Conservation (phyloP, 2,329 filamentous ascomycete genomes). For the Periconia macrospinosa region DNA sequence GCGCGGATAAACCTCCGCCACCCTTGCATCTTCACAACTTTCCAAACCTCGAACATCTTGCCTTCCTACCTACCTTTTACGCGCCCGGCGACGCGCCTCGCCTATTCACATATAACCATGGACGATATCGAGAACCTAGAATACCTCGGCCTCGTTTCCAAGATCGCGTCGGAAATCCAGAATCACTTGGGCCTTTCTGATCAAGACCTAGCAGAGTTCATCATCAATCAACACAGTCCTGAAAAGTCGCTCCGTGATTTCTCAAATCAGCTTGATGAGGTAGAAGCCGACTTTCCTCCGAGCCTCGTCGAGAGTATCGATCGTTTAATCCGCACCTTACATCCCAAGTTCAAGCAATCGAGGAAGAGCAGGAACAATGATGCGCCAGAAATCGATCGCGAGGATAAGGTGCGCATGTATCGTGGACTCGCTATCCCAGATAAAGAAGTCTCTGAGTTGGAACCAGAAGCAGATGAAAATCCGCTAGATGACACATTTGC, state of each 20-base stretch:
- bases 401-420: constrained; percentile 74
- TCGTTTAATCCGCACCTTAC: constrained; percentile 83
- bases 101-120: constrained; percentile 55
- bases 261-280: constrained; percentile 70
- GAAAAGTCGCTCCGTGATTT: constrained; percentile 68
- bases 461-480: constrained; percentile 55
- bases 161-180: constrained; percentile 89
- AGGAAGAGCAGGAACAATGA: constrained; percentile 55
- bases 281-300: constrained; percentile 81
- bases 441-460: constrained; percentile 55
- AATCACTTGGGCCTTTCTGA: constrained; percentile 92
- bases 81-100: not conserved
- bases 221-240: constrained; percentile 88
- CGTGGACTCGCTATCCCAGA: constrained; percentile 87
- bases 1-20: not conserved
- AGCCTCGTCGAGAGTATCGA: constrained; percentile 92
- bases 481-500: constrained; percentile 92
- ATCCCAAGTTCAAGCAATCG: constrained; percentile 68
- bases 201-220: constrained; percentile 93
- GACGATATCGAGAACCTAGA: constrained; percentile 91
- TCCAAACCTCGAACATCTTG: not conserved
- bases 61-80: not conserved
- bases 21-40: not conserved
- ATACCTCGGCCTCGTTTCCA: constrained; percentile 89
- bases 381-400: constrained; percentile 48